Percentiles rank a stretch among this genome's conserved stretches.
Conservation (phyloP, 805 yeast species). For the Sugiyamaella chiloensis region DNA sequence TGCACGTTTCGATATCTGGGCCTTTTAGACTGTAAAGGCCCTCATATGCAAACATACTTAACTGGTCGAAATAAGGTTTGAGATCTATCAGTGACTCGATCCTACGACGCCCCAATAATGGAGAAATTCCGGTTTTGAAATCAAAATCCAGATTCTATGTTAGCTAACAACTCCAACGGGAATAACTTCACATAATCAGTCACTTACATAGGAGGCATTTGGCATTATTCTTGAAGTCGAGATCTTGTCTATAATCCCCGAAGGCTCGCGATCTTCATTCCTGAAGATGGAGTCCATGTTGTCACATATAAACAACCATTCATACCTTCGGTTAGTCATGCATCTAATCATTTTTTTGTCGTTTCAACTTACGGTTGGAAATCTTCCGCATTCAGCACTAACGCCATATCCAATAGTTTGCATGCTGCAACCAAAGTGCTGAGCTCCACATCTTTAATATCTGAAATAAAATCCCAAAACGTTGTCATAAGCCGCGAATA, state of each 20-base stretch:
- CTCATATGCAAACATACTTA: constrained; percentile 64
- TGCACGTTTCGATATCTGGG: constrained; percentile 47
- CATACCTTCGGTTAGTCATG: constrained; percentile 39
- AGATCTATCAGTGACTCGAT: constrained; percentile 46
- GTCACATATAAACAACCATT: constrained; percentile 83
- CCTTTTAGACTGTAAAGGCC: constrained; percentile 52
- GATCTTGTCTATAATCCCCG: constrained; percentile 49
- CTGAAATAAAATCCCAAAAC: constrained; percentile 36
- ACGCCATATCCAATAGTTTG: constrained; percentile 72
- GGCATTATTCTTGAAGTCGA: constrained; percentile 23
- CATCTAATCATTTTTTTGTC: background rate
- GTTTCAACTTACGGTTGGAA: constrained; percentile 47
- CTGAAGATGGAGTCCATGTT: constrained; percentile 56
- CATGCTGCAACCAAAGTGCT: constrained; percentile 49
- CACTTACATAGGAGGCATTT: constrained; percentile 22
- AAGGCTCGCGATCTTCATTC: constrained; percentile 26
- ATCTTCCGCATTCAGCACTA: constrained; percentile 70
- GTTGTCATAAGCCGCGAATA: constrained; percentile 56
- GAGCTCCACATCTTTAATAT: constrained; percentile 13
- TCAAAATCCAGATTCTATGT: constrained; percentile 16
- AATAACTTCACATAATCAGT: background rate
- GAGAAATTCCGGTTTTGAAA: constrained; percentile 30
- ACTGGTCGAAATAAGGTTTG: constrained; percentile 60
- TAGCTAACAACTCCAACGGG: constrained; percentile 11
- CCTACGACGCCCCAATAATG: constrained; percentile 39